Percentiles rank a stretch among this genome's conserved stretches.
Evolutionary conservation across 2,329 filamentous ascomycete species (phyloP).

Genomic region (Aspergillus novoparasiticus): DNA sequence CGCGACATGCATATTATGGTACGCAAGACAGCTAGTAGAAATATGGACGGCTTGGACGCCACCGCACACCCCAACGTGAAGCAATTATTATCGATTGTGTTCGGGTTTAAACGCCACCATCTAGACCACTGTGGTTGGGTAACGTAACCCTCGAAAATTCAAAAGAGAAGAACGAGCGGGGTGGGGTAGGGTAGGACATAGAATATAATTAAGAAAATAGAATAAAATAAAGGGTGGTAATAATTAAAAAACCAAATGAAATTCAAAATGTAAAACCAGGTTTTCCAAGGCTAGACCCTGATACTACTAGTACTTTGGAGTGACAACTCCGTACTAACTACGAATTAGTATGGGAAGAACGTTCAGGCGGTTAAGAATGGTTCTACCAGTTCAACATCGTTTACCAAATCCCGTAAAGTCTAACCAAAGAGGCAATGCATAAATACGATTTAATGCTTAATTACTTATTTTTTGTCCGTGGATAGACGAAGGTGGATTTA

Average conservation of each 20-base stretch:
- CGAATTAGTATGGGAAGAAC: not conserved
- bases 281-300: not conserved
- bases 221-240: not conserved
- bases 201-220: no score
- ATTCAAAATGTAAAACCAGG: not conserved
- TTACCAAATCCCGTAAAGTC: not conserved
- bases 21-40: not conserved
- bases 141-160: not conserved
- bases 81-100: conserved; percentile 17
- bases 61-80: conserved; percentile 15
- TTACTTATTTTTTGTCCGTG: not conserved
- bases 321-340: not conserved
- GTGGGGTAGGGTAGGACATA: no score
- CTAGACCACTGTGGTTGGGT: conserved; percentile 9
- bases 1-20: conserved; percentile 5
- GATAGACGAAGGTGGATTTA: not conserved
- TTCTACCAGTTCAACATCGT: not conserved
- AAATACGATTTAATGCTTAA: not conserved
- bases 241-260: not conserved
- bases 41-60: conserved; percentile 11
- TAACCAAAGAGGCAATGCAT: not conserved
- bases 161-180: not conserved
- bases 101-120: conserved; percentile 15
- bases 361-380: conserved; percentile 2
- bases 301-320: not conserved